Conservation (phyloP, 495 filamentous ascomycete genomes). For the Penicillium cosmopolitanum region DNA sequence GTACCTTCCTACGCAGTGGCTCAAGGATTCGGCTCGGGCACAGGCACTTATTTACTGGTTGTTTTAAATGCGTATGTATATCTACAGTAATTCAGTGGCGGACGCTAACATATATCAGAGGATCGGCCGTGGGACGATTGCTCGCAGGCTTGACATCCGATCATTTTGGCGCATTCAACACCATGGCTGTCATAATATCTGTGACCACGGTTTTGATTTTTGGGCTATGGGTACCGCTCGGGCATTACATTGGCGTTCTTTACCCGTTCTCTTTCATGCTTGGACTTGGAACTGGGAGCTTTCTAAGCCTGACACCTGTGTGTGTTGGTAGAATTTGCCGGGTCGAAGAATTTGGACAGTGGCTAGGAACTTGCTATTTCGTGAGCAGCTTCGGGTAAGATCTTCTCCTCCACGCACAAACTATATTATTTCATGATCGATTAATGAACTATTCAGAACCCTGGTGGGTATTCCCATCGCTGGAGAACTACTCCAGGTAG, state of each 20-base stretch:
- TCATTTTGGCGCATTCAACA: slow-evolving; percentile 68
- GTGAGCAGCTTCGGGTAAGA: slow-evolving; percentile 57
- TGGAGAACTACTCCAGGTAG: slow-evolving; percentile 13
- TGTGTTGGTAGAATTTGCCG: slow-evolving; percentile 61
- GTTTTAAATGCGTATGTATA: slow-evolving; percentile 32
- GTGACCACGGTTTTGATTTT: slow-evolving; percentile 52
- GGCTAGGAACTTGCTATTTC: slow-evolving; percentile 65
- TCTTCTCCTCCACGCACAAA: background rate
- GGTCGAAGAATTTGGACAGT: slow-evolving; percentile 61
- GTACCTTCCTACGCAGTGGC: slow-evolving; percentile 45
- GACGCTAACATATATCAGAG: slow-evolving; percentile 15
- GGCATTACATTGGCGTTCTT: slow-evolving; percentile 45
- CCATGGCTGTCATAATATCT: slow-evolving; percentile 34
- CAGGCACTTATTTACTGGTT: slow-evolving; percentile 30
- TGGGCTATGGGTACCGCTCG: slow-evolving; percentile 58
- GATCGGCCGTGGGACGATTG: slow-evolving; percentile 59
- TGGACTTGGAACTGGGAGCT: slow-evolving; percentile 61
- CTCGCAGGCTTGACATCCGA: slow-evolving; percentile 69
- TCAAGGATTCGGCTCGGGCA: slow-evolving; percentile 31
- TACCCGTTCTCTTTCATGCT: slow-evolving; percentile 61
- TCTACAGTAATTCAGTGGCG: background rate
- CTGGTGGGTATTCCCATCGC: slow-evolving; percentile 15
- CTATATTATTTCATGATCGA: background rate
- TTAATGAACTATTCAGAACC: slow-evolving; percentile 4
- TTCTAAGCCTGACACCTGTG: slow-evolving; percentile 62